Conservation (phyloP, 352 stramenopile species). For the Globisporangium spiculum region DNA sequence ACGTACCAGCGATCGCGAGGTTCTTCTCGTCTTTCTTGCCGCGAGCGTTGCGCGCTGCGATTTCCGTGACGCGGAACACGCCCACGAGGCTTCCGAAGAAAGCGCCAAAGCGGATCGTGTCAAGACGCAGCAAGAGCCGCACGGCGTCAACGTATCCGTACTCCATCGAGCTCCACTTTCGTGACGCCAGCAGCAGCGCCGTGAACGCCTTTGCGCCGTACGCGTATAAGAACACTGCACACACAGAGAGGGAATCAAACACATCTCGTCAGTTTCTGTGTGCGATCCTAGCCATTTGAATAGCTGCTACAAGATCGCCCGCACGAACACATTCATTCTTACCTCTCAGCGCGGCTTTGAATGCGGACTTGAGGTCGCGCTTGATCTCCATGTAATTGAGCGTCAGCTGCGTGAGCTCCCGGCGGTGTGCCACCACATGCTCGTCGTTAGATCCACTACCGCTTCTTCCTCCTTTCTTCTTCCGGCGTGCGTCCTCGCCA, state of each 20-base stretch:
- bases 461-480: constrained; percentile 16
- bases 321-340: neutral
- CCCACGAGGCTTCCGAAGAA: constrained; percentile 80
- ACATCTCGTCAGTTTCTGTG: neutral
- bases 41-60: constrained; percentile 41
- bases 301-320: neutral
- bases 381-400: constrained; percentile 30
- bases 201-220: constrained; percentile 86
- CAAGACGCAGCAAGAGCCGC: constrained; percentile 54
- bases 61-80: constrained; percentile 62
- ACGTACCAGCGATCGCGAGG: constrained; percentile 49
- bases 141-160: constrained; percentile 77
- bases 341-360: constrained; percentile 42
- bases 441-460: constrained; percentile 16
- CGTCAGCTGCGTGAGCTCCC: constrained; percentile 32
- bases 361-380: constrained; percentile 45
- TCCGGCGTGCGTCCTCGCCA: neutral
- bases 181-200: constrained; percentile 67
- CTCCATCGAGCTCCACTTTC: constrained; percentile 74
- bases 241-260: neutral
- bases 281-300: neutral
- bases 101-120: constrained; percentile 76
- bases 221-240: constrained; percentile 57
- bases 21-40: constrained; percentile 50
- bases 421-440: constrained; percentile 29